Evolutionary conservation across 345 rosid species (phyloP).

Genomic region (Ceriops zippeliana): DNA sequence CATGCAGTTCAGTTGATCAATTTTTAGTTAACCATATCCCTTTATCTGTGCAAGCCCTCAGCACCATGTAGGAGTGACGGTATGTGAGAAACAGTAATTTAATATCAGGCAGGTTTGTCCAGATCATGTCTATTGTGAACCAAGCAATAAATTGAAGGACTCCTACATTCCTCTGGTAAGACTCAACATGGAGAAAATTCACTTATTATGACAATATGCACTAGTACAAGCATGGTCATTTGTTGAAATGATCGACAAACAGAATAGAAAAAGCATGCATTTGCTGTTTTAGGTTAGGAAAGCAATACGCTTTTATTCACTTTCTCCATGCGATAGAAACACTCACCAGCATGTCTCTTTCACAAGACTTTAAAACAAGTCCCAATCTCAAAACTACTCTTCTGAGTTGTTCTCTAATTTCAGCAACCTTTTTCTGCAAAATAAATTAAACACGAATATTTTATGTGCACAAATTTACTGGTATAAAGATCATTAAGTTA

Average conservation of each 20-base stretch:
- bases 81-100: not conserved
- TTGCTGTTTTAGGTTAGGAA: not conserved
- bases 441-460: conserved; percentile 3
- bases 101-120: not conserved
- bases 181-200: not conserved
- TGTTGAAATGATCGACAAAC: not conserved
- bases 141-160: not conserved
- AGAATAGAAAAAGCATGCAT: not conserved
- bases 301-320: not conserved
- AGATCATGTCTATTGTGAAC: not conserved
- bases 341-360: conserved; percentile 56
- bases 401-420: conserved; percentile 75
- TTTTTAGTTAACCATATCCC: not conserved
- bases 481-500: not conserved
- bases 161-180: not conserved
- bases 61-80: not conserved
- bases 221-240: not conserved
- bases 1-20: not conserved
- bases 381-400: conserved; percentile 78
- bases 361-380: conserved; percentile 70
- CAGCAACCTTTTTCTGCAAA: conserved; percentile 71
- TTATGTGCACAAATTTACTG: not conserved
- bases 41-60: too few relatives aligned
- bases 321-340: not conserved
- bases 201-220: not conserved